Conservation (phyloP, 805 yeast species). For the Myxozyma melibiosi region DNA sequence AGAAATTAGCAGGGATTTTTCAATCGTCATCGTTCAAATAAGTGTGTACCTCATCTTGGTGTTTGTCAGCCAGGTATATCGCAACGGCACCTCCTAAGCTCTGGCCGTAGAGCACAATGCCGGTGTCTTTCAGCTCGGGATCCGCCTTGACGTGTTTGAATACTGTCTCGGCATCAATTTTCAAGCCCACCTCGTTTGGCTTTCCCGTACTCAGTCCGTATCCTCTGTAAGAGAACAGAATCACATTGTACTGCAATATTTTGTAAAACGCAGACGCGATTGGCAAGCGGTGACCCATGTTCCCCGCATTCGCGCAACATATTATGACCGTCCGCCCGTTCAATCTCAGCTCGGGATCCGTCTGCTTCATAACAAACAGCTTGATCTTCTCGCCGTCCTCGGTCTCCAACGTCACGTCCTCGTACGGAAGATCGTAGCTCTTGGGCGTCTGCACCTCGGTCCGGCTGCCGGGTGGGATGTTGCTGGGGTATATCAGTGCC, state of each 20-base stretch:
- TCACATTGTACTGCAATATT: slow-evolving; percentile 36
- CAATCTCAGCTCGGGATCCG: slow-evolving; percentile 16
- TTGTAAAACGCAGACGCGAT: slow-evolving; percentile 68
- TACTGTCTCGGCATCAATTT: slow-evolving; percentile 76
- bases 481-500: slow-evolving; percentile 78
- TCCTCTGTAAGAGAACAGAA: slow-evolving; percentile 87
- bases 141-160: slow-evolving; percentile 60
- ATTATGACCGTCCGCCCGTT: slow-evolving; percentile 63
- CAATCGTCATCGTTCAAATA: neutral
- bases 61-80: slow-evolving; percentile 66
- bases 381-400: slow-evolving; percentile 70
- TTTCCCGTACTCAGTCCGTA: slow-evolving; percentile 50
- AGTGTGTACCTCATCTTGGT: slow-evolving; percentile 45
- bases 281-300: slow-evolving; percentile 88
- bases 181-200: slow-evolving; percentile 78
- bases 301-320: slow-evolving; percentile 92
- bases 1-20: neutral
- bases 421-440: slow-evolving; percentile 64
- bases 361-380: slow-evolving; percentile 55
- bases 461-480: slow-evolving; percentile 70
- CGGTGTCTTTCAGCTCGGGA: slow-evolving; percentile 53
- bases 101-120: slow-evolving; percentile 77
- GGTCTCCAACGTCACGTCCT: slow-evolving; percentile 62
- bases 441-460: slow-evolving; percentile 76
- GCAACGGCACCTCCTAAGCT: slow-evolving; percentile 96